Base-by-base conservation (phyloP, 73 alveolate genomes). In the Urostyla sp. region DNA sequence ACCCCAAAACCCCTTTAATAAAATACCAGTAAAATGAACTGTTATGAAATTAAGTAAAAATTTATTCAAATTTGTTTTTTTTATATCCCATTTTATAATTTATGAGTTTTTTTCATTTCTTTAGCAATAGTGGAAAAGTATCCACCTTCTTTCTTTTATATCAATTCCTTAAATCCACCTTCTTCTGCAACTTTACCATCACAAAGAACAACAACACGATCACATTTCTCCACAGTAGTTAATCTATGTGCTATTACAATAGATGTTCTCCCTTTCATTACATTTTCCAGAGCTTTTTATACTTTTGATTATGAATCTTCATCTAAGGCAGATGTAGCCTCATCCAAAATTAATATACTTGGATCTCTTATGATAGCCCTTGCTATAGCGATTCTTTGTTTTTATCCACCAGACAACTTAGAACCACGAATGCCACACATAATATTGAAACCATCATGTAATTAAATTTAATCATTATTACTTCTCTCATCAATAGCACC, bases 311-410 rank as follows among this genome's bases (percentile, higher is more conserved):
- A 96, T 13, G 86, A 77, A 27, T 90, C 78, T 30, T 90, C 92
- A 82, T 94, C 98, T 27, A 94, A 86, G 18, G 98, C 98, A 37
- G 94, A 72, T 30, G 98, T 94, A 0, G 97, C 98, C 80, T 92
- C 98, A 60, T 94, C 98, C 30, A 94, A 87, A 45, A 94, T 84
- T 58, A 94, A 75, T 43, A 94, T 92, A 55, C 67, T 52, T 0
- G 98, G 87, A 20, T 92, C 78, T 55, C 92, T 85, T 20, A 94
- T 67, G n/a, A 94, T 51, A 0, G 96, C 95, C 72, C 98, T 84
- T 32, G 96, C 94, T 32, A 94, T 81, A 0, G 98, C 98, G 55
- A 94, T 80, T 89, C 98, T 88, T 67, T 94, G 92, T 76, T 94
- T 91, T 63, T 94, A 87, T 18, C 98, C 97, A 67, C 98, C 98